Evolutionary conservation across 2,329 filamentous ascomycete species (phyloP).

Genomic region (Ascochyta fabae): DNA sequence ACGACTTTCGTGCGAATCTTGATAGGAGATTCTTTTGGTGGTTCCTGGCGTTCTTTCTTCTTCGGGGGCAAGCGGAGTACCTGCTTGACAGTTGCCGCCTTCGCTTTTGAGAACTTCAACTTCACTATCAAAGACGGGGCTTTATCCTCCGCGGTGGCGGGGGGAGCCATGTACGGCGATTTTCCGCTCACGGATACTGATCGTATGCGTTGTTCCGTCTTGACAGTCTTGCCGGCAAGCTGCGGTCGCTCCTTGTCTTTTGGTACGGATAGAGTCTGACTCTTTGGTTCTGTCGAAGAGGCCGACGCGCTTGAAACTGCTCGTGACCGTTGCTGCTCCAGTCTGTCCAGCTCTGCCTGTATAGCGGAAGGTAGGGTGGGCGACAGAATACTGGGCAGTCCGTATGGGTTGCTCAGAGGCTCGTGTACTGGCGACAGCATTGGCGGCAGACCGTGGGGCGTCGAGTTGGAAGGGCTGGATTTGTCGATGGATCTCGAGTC

Average conservation of each 20-base stretch:
- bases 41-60: conserved; percentile 39
- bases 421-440: conserved; percentile 50
- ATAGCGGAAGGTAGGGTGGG: conserved; percentile 64
- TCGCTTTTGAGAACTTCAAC: conserved; percentile 59
- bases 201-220: conserved; percentile 32
- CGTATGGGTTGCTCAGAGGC: conserved; percentile 49
- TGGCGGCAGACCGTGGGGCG: conserved; percentile 49
- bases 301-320: conserved; percentile 45
- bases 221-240: conserved; percentile 28
- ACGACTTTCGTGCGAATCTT: conserved; percentile 28
- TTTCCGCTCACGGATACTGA: conserved; percentile 38
- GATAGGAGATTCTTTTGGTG: conserved; percentile 24
- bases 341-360: conserved; percentile 58
- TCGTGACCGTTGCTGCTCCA: conserved; percentile 47
- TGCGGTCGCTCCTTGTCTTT: conserved; percentile 20
- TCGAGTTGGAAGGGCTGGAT: conserved; percentile 37
- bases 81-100: conserved; percentile 55
- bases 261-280: conserved; percentile 33
- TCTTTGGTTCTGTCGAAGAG: conserved; percentile 43
- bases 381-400: conserved; percentile 62
- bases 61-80: conserved; percentile 44
- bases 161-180: conserved; percentile 26
- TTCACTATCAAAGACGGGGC: conserved; percentile 52
- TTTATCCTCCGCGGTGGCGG: conserved; percentile 18
- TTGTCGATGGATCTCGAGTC: conserved; percentile 43